phyloP scores from a whole-genome alignment of 2,329 filamentous ascomycete species.

The Xylaria sp. region DNA sequence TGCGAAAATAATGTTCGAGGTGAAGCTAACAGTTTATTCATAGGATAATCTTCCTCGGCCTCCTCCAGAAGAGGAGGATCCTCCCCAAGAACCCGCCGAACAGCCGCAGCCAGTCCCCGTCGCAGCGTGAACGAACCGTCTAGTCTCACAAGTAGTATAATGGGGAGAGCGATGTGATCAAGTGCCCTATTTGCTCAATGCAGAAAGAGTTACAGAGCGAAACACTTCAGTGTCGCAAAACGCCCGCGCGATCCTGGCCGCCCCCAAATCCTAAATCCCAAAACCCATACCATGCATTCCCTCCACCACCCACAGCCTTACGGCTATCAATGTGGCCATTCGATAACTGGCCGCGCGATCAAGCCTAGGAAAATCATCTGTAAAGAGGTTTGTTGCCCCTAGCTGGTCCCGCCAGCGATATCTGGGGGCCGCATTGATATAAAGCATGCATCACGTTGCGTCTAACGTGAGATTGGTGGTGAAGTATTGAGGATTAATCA shows the following conservation, averaged over 20 bases:
- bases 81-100: slow-evolving; percentile 38
- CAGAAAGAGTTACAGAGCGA: slow-evolving; percentile 4
- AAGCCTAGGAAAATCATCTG: neutral
- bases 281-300: neutral
- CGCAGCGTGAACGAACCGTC: slow-evolving; percentile 40
- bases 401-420: neutral
- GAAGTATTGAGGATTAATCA: slow-evolving; percentile 23
- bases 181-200: neutral
- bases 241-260: neutral
- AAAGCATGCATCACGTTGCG: slow-evolving; percentile 17
- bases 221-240: slow-evolving; percentile 14
- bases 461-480: slow-evolving; percentile 23
- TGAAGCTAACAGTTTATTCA: slow-evolving; percentile 22
- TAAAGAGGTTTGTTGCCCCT: neutral
- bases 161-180: neutral
- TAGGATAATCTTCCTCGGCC: slow-evolving; percentile 48
- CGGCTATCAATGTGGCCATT: neutral
- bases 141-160: slow-evolving; percentile 8
- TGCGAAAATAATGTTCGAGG: neutral
- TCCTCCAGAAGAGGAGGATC: slow-evolving; percentile 45
- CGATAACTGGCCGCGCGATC: neutral
- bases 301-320: neutral
- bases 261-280: neutral
- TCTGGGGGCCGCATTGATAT: neutral
- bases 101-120: slow-evolving; percentile 45